Percentiles rank a stretch among this genome's conserved stretches.
Evolutionary conservation across 352 stramenopile species (phyloP).

Genomic region (Lagenidium giganteum): DNA sequence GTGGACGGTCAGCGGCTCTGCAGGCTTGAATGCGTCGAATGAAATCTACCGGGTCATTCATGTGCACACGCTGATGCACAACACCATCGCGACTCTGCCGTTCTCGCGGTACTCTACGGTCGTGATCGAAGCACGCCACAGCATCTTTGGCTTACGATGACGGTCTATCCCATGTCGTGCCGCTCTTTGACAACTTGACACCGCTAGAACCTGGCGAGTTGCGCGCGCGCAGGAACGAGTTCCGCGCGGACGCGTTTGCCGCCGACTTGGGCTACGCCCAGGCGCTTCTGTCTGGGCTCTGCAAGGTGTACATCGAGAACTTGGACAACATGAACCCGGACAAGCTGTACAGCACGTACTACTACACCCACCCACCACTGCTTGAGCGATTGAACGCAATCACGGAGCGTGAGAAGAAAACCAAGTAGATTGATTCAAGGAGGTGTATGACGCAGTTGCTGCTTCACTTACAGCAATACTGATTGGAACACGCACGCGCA

Average conservation of each 20-base stretch:
- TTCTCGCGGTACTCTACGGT: slow-evolving; percentile 94
- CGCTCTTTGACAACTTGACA: slow-evolving; percentile 97
- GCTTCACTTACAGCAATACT: no score
- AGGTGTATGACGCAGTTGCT: no score
- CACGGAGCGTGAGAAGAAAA: slow-evolving; percentile 52
- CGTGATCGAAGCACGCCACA: slow-evolving; percentile 94
- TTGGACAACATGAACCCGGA: slow-evolving; percentile 96
- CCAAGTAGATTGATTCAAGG: no score
- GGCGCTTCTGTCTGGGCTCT: slow-evolving; percentile 91
- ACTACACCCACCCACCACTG: slow-evolving; percentile 97
- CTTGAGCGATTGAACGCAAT: slow-evolving; percentile 95
- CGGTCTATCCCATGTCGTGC: slow-evolving; percentile 95
- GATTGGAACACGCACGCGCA: no score
- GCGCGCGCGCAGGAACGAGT: slow-evolving; percentile 80
- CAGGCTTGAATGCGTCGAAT: slow-evolving; percentile 55
- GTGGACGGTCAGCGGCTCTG: slow-evolving; percentile 82
- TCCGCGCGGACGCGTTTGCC: slow-evolving; percentile 92
- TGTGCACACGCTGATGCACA: slow-evolving; percentile 47
- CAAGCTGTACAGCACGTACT: slow-evolving; percentile 92
- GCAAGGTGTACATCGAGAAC: slow-evolving; percentile 97
- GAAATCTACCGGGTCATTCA: slow-evolving; percentile 83
- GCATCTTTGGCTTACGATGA: slow-evolving; percentile 99
- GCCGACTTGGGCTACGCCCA: slow-evolving; percentile 88
- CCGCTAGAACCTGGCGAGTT: slow-evolving; percentile 84
- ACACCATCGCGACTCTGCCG: slow-evolving; percentile 55